Conservation (phyloP, 2,329 filamentous ascomycete species). For the Alternaria atra region DNA sequence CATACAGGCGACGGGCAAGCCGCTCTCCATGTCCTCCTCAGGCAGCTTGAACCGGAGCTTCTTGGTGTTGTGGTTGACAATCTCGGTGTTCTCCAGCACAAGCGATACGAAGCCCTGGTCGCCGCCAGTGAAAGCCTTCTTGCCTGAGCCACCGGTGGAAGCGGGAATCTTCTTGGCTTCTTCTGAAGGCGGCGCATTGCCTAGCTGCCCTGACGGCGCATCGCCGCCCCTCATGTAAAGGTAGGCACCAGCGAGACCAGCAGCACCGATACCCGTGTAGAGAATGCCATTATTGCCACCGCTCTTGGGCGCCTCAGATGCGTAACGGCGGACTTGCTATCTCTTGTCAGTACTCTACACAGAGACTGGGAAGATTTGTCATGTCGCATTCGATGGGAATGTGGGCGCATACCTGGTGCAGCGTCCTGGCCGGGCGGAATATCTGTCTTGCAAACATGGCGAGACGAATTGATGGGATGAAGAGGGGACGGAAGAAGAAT, state of each 20-base stretch:
- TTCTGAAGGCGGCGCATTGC: slow-evolving; percentile 39
- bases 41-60: slow-evolving; percentile 87
- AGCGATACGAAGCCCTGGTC: slow-evolving; percentile 90
- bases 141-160: slow-evolving; percentile 52
- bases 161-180: slow-evolving; percentile 53
- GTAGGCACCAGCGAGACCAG: slow-evolving; percentile 65
- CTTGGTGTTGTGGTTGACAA: slow-evolving; percentile 95
- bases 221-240: slow-evolving; percentile 55
- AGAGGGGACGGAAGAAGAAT: slow-evolving; percentile 17
- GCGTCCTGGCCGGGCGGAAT: slow-evolving; percentile 54
- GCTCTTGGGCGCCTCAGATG: slow-evolving; percentile 68
- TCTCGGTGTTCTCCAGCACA: slow-evolving; percentile 79
- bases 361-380: slow-evolving; percentile 19
- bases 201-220: slow-evolving; percentile 32
- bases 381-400: slow-evolving; percentile 25
- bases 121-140: slow-evolving; percentile 76
- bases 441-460: slow-evolving; percentile 56
- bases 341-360: slow-evolving; percentile 28
- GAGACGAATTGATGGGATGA: slow-evolving; percentile 36
- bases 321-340: slow-evolving; percentile 76
- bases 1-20: slow-evolving; percentile 77
- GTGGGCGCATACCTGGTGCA: slow-evolving; percentile 50
- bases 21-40: slow-evolving; percentile 83
- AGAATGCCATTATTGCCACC: slow-evolving; percentile 56
- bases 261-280: slow-evolving; percentile 68